Evolutionary conservation across 1,284 basidiomycete species (phyloP), one percentile per base, ranked within the genome.

Genomic region (Apiotrichum sp.): DNA sequence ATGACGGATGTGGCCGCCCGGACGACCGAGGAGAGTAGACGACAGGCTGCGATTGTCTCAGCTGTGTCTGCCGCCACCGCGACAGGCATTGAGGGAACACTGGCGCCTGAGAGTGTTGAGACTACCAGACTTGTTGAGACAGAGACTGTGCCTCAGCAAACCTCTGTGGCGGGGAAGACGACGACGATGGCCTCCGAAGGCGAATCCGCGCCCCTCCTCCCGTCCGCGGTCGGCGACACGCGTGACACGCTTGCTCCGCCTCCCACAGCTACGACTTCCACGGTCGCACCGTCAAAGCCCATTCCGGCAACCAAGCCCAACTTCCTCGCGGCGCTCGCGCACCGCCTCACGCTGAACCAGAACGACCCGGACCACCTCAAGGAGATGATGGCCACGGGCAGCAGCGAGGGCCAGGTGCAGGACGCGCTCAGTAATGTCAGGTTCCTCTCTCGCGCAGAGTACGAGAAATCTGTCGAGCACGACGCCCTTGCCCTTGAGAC

Each of bases 321-420:
- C 35, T 47, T 47, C 35, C 47, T 47, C 22, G 35, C 35, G 6
- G 35, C 47, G 5, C 11, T 47, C 35, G 47, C 47, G 7, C 35
- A 47, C n/a, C 35, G 22, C 35, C 34, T 47, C 35, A 39, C 35
- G 35, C 4, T 39, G 14, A 36, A 38, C 47, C 6, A 8, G 7
- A 47, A 47, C 47, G 35, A 47, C 35, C 47, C 47, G 16, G 47
- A 47, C 35, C 47, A 47, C 47, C 34, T 47, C 35, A 29, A 29
- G 16, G 47, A 47, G 16, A 47, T 47, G 47, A 11, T 47, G 9
- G 47, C 35, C 1, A 47, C 47, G n/a, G 47, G 47, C 3, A 36
- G 33, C 16, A 31, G 1, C 10, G 47, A 47, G 47, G 47, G 47
- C 8, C 35, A 36, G 47, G 32, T 47, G 14, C 47, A 47, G 47